Conservation (phyloP, 768 basidiomycete genomes). For the Hydnomerulius pinastri region DNA sequence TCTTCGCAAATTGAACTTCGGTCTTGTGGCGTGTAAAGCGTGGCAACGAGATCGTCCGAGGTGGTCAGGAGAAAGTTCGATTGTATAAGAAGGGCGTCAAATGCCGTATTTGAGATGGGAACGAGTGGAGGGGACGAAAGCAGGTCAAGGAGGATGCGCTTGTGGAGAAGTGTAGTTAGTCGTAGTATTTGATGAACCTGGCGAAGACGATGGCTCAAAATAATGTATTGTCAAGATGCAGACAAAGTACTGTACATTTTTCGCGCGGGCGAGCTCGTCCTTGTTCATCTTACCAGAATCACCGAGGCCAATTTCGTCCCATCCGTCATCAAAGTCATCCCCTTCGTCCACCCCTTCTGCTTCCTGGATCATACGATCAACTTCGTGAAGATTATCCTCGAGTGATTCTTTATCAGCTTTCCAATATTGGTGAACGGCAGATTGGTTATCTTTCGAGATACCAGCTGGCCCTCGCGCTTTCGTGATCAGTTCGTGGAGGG, state of each 20-base stretch:
- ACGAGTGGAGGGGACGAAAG: constrained; percentile 37
- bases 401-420: constrained; percentile 54
- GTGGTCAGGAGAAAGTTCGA: constrained; percentile 55
- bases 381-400: constrained; percentile 61
- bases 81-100: constrained; percentile 53
- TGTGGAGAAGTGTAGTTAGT: constrained; percentile 61
- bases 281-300: constrained; percentile 46
- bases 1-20: constrained; percentile 40
- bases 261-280: constrained; percentile 56
- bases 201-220: constrained; percentile 3
- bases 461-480: constrained; percentile 46
- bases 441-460: constrained; percentile 56
- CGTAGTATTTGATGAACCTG: constrained; percentile 66
- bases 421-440: constrained; percentile 59
- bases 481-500: constrained; percentile 63
- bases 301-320: constrained; percentile 59
- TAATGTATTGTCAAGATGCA: neutral
- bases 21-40: constrained; percentile 67
- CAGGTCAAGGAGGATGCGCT: constrained; percentile 55
- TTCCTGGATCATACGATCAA: constrained; percentile 53
- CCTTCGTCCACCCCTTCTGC: constrained; percentile 32
- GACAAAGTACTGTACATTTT: constrained; percentile 47
- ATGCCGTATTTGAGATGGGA: constrained; percentile 21
- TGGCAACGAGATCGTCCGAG: constrained; percentile 68
- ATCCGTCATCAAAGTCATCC: constrained; percentile 47